Evolutionary conservation across 2,329 filamentous ascomycete genomes (phyloP).

Genomic region (Aspergillus pseudoterreus): DNA sequence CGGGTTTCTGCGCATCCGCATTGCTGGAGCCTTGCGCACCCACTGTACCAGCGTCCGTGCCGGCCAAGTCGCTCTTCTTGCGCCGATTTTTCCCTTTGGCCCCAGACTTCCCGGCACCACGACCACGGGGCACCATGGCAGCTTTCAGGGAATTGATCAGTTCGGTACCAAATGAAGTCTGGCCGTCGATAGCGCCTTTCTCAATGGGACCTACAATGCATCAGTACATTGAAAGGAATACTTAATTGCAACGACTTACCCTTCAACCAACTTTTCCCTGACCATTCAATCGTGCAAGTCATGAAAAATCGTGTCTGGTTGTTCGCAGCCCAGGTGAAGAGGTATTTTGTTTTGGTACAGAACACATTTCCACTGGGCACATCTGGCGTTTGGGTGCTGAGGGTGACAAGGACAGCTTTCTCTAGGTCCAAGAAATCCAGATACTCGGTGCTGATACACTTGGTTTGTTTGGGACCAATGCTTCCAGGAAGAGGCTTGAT

Average conservation of each 20-base stretch:
- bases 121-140: conserved; percentile 64
- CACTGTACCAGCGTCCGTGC: conserved; percentile 38
- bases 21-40: conserved; percentile 43
- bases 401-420: conserved; percentile 76
- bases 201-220: conserved; percentile 74
- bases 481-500: conserved; percentile 83
- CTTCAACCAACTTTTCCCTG: conserved; percentile 96
- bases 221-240: conserved; percentile 25
- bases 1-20: conserved; percentile 36
- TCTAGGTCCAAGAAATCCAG: conserved; percentile 85
- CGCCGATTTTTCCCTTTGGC: conserved; percentile 56
- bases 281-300: conserved; percentile 92
- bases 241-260: conserved; percentile 51
- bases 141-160: conserved; percentile 70
- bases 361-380: conserved; percentile 94
- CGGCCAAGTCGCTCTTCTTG: conserved; percentile 52
- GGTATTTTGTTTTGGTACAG: conserved; percentile 88
- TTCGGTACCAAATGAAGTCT: conserved; percentile 76
- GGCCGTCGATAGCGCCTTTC: conserved; percentile 89
- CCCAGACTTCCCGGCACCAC: conserved; percentile 46
- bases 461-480: conserved; percentile 91
- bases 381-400: conserved; percentile 85
- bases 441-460: conserved; percentile 82
- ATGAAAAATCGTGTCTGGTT: conserved; percentile 82
- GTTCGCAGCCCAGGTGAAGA: conserved; percentile 84